These are phyloP conservation scores for Ceratobasidium sp. DNA, from an alignment of 1,284 basidiomycete species.

Conservation along the genomic window DNA sequence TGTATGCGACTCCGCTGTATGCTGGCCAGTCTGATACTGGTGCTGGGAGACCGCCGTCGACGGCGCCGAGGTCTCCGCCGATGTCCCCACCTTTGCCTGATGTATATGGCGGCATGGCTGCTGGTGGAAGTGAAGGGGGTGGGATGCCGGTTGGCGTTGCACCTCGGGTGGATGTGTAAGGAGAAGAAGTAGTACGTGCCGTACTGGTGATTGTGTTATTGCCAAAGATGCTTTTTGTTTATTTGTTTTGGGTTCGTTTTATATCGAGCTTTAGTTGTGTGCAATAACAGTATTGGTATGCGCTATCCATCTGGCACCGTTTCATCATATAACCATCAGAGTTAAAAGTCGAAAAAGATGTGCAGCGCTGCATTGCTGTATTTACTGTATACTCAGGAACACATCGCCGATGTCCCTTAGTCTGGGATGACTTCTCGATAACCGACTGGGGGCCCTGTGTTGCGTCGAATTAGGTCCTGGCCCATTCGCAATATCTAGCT, in stretches of 20 bases:
- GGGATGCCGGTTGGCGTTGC: background rate
- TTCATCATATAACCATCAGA: background rate
- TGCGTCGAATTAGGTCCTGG: no score
- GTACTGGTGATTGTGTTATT: background rate
- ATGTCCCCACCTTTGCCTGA: background rate
- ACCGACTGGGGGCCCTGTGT: no score
- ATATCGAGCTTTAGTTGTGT: background rate
- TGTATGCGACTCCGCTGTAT: conserved; percentile 4
- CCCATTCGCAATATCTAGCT: conserved; percentile 44
- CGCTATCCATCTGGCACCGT: no score
- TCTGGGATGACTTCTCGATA: no score
- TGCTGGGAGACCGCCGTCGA: conserved; percentile 3
- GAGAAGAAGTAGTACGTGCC: background rate
- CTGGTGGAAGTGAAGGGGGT: background rate
- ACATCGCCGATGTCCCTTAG: no score
- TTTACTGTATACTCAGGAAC: no score
- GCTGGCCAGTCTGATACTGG: background rate
- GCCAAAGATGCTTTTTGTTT: no score
- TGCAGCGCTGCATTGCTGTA: background rate
- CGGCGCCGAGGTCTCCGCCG: background rate
- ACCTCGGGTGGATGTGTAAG: background rate
- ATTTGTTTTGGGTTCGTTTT: background rate
- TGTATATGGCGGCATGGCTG: conserved; percentile 22
- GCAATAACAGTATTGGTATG: background rate
- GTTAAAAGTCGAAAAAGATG: background rate